These are phyloP conservation scores for Cunninghamia lanceolata DNA, from an alignment of 75 land plant genomes.

Conservation along the genomic window DNA sequence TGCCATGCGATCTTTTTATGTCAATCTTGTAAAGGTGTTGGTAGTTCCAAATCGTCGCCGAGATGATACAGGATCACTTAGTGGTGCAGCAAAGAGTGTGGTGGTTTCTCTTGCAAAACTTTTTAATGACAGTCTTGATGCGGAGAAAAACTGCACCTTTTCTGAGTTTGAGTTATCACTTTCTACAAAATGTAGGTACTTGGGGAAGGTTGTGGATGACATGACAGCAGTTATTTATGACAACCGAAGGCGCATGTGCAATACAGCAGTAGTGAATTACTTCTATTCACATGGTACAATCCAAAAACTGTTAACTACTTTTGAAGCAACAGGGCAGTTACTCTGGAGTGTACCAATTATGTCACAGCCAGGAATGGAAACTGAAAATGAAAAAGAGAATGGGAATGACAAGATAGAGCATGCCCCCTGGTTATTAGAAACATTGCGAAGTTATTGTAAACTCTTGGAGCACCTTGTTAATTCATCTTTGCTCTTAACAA, in stretches of 20 bases:
- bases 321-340: conserved; percentile 92
- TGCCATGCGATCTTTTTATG: conserved; percentile 66
- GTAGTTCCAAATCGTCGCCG: conserved; percentile 82
- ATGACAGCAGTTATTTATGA: conserved; percentile 72
- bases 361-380: conserved; percentile 43
- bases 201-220: conserved; percentile 95
- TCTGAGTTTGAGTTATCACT: conserved; percentile 50
- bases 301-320: conserved; percentile 76
- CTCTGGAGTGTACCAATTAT: conserved; percentile 70
- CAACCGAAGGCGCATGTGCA: conserved; percentile 63
- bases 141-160: conserved; percentile 39
- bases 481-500: conserved; percentile 62
- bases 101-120: conserved; percentile 68
- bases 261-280: conserved; percentile 71
- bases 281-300: conserved; percentile 86
- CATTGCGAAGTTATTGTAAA: conserved; percentile 68
- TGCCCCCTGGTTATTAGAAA: conserved; percentile 73
- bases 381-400: conserved; percentile 38
- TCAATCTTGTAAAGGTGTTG: conserved; percentile 73
- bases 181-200: conserved; percentile 87
- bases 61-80: conserved; percentile 60
- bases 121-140: conserved; percentile 66
- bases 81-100: conserved; percentile 57
- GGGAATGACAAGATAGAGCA: conserved; percentile 40
- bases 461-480: conserved; percentile 80